phyloP scores from a whole-genome alignment of 345 rosid genomes.

The Brassica rapa region DNA sequence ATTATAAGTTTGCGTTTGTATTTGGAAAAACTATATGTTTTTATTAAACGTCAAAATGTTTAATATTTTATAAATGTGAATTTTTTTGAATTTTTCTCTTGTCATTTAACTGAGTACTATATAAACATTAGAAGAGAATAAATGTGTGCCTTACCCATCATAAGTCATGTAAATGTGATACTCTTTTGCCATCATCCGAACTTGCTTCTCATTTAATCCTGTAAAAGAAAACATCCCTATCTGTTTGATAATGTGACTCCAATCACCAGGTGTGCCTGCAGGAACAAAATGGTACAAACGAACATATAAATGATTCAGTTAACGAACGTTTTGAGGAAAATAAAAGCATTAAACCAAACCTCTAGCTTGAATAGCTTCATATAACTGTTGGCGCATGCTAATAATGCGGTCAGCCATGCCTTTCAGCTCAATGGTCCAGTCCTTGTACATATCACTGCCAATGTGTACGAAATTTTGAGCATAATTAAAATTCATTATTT shows the following conservation, averaged over 20 bases:
- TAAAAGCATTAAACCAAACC: conserved; percentile 41
- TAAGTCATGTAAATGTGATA: conserved; percentile 72
- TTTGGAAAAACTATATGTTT: too few relatives aligned
- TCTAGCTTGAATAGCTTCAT: conserved; percentile 56
- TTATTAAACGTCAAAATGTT: too few relatives aligned
- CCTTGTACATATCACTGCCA: conserved; percentile 58
- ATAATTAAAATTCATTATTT: not conserved
- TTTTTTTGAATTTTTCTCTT: not conserved
- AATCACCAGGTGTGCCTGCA: conserved; percentile 80
- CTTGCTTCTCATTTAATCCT: conserved; percentile 69
- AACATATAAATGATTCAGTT: not conserved
- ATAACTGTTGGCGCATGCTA: conserved; percentile 69
- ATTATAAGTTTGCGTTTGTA: too few relatives aligned
- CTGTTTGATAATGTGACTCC: conserved; percentile 78
- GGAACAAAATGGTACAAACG: not conserved
- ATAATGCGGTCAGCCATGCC: conserved; percentile 72
- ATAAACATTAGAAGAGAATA: not conserved
- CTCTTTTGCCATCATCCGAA: conserved; percentile 62
- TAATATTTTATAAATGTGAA: too few relatives aligned
- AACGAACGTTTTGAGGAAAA: not conserved
- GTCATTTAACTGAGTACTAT: not conserved
- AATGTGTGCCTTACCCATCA: conserved; percentile 53
- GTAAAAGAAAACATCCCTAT: conserved; percentile 78
- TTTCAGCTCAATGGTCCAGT: conserved; percentile 74
- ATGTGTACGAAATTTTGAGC: not conserved